Evolutionary conservation across 305 asterid genomes (phyloP).

Genomic region (Monarda citriodora): DNA sequence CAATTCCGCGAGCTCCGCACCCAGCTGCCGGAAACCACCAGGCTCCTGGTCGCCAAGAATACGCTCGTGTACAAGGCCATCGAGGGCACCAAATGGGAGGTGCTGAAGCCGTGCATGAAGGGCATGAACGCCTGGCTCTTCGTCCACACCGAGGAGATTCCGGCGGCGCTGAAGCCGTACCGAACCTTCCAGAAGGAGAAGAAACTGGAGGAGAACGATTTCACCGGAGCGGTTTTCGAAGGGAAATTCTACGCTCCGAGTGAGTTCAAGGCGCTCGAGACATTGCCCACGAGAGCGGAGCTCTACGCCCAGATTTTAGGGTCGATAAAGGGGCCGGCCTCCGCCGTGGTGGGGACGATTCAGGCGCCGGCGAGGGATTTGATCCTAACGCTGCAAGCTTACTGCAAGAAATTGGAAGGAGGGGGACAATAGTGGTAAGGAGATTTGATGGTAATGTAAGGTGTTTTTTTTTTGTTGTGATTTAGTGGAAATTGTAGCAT

Average conservation of each 20-base stretch:
- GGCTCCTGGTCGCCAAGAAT: constrained; percentile 80
- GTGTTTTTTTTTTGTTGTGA: constrained; percentile 2
- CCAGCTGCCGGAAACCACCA: constrained; percentile 79
- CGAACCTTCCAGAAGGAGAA: constrained; percentile 82
- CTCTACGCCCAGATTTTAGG: constrained; percentile 71
- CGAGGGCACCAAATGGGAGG: constrained; percentile 90
- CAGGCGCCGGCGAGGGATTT: constrained; percentile 91
- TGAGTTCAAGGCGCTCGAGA: constrained; percentile 78
- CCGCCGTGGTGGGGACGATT: constrained; percentile 85
- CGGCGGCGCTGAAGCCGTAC: constrained; percentile 88
- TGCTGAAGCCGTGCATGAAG: constrained; percentile 84
- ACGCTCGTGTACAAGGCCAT: constrained; percentile 89
- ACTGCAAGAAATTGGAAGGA: constrained; percentile 82
- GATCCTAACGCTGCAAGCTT: constrained; percentile 72
- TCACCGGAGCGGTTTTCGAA: constrained; percentile 88
- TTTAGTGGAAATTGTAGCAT: constrained; percentile 23
- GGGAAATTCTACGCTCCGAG: constrained; percentile 80
- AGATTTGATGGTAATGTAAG: constrained; percentile 26
- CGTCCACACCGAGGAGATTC: constrained; percentile 85
- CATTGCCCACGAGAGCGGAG: constrained; percentile 80
- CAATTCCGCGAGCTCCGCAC: constrained; percentile 74
- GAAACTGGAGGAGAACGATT: constrained; percentile 81
- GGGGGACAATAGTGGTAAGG: constrained; percentile 34
- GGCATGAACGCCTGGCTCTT: constrained; percentile 98
- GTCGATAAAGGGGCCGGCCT: constrained; percentile 77